Evolutionary conservation across 2,329 filamentous ascomycete species (phyloP), one percentile per base, ranked within the genome.

Genomic region (Penicillium sp.): DNA sequence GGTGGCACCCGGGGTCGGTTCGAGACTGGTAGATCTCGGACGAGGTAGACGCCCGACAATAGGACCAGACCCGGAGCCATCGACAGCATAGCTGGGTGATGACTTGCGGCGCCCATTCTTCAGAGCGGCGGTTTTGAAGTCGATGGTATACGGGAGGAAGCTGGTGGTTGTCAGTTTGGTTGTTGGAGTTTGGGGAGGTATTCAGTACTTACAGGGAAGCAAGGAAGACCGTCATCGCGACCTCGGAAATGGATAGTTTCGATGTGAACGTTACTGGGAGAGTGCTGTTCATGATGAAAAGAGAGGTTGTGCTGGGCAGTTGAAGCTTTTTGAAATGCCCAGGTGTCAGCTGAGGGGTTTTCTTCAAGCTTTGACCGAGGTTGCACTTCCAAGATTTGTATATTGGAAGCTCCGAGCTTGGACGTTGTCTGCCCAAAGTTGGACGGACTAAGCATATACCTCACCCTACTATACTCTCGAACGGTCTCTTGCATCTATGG

Each of bases 71-170:
- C 43, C 49, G 3, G 57, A 55, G 31, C 61, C 61, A 41, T 59
- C 61, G 18, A 57, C 53, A 10, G 56, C 50, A 46, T 60, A 56
- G 44, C 56, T 62, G 46, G 42, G 54, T 4, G 61, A 60, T 7
- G 59, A 65, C 35, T 55, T 57, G 43, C 59, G 59, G 25, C 58
- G 55, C 49, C 42, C 49, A 47, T 53, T 45, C 28, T 51, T 57
- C n/a, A 52, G 44, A n/a, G 55, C 58, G 3, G 62, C 55, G 12
- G 60, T 46, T 43, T 63, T 59, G 38, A 70, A 70, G 47, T 68
- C 62, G 50, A 70, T 68, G 9, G 67, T 70, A 46, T 68, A 70
- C 1, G 67, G 67, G 33, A 70, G 66, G 40, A 69, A 70, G 12
- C 67, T 70, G 32, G 28, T 35, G 6, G 20, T 7, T 37, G 32